Evolutionary conservation across 139 green algal genomes (phyloP), one percentile per base, ranked within the genome.

Genomic region (Gonium pectorale): DNA sequence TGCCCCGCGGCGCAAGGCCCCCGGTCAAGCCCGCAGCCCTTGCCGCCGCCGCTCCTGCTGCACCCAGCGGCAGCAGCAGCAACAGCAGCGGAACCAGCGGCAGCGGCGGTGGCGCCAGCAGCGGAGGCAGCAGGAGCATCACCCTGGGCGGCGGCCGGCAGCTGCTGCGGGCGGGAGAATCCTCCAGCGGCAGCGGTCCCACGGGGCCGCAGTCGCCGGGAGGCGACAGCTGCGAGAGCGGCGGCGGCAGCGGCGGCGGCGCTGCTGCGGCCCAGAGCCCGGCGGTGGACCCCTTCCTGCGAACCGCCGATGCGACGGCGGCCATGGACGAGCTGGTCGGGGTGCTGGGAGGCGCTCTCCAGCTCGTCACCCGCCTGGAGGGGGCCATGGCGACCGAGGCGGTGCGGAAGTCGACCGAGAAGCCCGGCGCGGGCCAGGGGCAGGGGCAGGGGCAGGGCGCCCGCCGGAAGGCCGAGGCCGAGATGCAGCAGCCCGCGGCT

Each of bases 301-400:
- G 35, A 51, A 80, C 35, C 71, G 51, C 71, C 21, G 51, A 51
- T 9, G 73, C 73, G 13, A 56, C 52, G 27, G 73, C 73, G 29
- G 73, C 73, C 38, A 11, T 81, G 54, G 73, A 69, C 24, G 54
- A 81, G 2, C 56, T 81, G 37, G 73, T 51, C 7, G 3, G 2
- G 26, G 73, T 69, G 35, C 17, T 81, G 54, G 73, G 37, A 13
- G 35, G 40, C 2, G 56, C 73, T 7, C 27, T 81, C 54, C 7
- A 49, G 27, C 54, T 69, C 8, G 73, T 81, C 26, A 37, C 54
- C 26, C 31, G 37, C 38, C 54, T 81, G 37, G 73, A 81, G 73
- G 38, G 11, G 9, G 26, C 35, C 13, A 9, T 80, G 72, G 72
- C 31, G 54, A 24, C 33, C 5, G n/a, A 31, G 31, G 31, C 49